Evolutionary conservation across 2,329 filamentous ascomycete species (phyloP).

Genomic region (Talaromyces pinophilus): DNA sequence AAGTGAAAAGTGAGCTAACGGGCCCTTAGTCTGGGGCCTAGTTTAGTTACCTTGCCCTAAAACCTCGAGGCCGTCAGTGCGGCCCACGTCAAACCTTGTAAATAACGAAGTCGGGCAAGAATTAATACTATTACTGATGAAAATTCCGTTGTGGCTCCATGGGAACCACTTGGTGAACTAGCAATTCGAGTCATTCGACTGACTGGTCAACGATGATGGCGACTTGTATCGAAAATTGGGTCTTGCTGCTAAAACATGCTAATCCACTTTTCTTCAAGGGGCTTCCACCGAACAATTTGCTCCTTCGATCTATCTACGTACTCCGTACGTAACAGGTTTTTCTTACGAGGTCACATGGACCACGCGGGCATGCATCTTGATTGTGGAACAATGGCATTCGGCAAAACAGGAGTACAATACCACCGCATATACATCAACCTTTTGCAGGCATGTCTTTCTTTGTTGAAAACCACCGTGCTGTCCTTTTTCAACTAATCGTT

Average conservation of each 20-base stretch:
- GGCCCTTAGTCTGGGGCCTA: constrained; percentile 13
- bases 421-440: not conserved
- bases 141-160: not conserved
- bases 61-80: not conserved
- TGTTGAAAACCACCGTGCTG: not conserved
- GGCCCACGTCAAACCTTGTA: constrained; percentile 3
- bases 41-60: constrained; percentile 18
- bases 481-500: not conserved
- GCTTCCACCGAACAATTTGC: not conserved
- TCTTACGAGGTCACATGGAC: constrained; percentile 1
- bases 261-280: constrained; percentile 16
- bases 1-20: constrained; percentile 14
- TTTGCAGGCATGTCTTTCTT: not conserved
- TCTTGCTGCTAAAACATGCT: constrained; percentile 4
- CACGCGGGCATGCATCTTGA: not conserved
- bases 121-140: not conserved
- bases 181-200: not conserved
- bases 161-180: constrained; percentile 9
- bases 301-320: not conserved
- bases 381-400: not conserved
- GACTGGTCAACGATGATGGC: not conserved
- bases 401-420: not conserved
- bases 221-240: constrained; percentile 4
- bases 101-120: not conserved
- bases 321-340: not conserved